Percentiles rank a stretch among this genome's conserved stretches.
These are phyloP conservation scores for Chenopodium quinoa DNA, from an alignment of 148 eudicot species.

Conservation along the genomic window DNA sequence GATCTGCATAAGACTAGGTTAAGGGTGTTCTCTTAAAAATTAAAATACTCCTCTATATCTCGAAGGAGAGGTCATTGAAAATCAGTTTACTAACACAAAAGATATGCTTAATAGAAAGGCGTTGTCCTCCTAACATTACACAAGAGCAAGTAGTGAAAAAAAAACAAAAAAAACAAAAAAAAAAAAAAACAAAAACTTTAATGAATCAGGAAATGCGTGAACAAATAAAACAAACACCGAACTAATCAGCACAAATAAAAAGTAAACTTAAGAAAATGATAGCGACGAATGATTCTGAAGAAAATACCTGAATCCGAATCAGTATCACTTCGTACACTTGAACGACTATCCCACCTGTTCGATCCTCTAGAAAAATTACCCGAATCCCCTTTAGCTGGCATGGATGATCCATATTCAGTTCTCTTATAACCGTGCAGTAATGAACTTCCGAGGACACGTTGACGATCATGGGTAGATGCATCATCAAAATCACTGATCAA, in stretches of 20 bases:
- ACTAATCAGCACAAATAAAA: neutral
- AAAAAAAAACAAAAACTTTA: neutral
- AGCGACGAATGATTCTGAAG: neutral
- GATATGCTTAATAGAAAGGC: neutral
- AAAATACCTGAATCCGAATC: slow-evolving; percentile 79
- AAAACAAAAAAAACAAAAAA: neutral
- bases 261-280: neutral
- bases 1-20: neutral
- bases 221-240: neutral
- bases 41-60: neutral
- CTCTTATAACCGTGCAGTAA: slow-evolving; percentile 60
- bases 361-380: slow-evolving; percentile 49
- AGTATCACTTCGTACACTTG: slow-evolving; percentile 75
- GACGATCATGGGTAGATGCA: slow-evolving; percentile 43
- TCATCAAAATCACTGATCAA: slow-evolving; percentile 64
- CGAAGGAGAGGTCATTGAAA: neutral
- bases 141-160: neutral
- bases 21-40: neutral
- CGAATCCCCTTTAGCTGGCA: slow-evolving; percentile 65
- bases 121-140: neutral
- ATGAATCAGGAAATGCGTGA: neutral
- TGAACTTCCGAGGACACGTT: slow-evolving; percentile 45
- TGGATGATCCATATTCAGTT: slow-evolving; percentile 67
- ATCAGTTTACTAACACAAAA: neutral
- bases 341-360: slow-evolving; percentile 78